phyloP scores from a whole-genome alignment of 768 basidiomycete species.

The Steccherinum ochraceum region DNA sequence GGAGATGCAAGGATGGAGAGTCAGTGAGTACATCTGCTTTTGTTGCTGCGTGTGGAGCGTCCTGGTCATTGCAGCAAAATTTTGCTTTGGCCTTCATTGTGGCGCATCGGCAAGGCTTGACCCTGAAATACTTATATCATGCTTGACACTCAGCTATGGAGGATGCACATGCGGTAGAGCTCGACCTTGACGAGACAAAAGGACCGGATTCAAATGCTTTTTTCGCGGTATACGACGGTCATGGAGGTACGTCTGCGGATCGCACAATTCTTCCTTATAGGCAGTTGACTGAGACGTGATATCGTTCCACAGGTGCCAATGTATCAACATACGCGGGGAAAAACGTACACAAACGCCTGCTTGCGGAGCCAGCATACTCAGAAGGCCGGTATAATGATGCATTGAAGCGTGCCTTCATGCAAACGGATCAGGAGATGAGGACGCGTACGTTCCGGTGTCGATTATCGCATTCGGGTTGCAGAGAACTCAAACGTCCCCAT shows the following conservation, averaged over 20 bases:
- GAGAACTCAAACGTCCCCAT: slow-evolving; percentile 1
- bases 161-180: slow-evolving; percentile 79
- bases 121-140: slow-evolving; percentile 10
- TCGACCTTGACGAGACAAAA: slow-evolving; percentile 55
- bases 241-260: slow-evolving; percentile 82
- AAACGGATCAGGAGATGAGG: slow-evolving; percentile 91
- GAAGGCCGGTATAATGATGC: slow-evolving; percentile 66
- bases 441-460: slow-evolving; percentile 46
- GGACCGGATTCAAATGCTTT: slow-evolving; percentile 57
- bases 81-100: neutral
- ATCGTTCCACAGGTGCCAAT: no score
- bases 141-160: slow-evolving; percentile 75
- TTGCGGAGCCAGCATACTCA: slow-evolving; percentile 66
- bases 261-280: no score
- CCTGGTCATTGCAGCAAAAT: slow-evolving; percentile 2
- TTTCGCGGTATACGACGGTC: slow-evolving; percentile 98
- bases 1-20: slow-evolving; percentile 99
- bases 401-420: slow-evolving; percentile 84
- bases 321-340: slow-evolving; percentile 85
- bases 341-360: slow-evolving; percentile 73
- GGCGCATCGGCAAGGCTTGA: neutral
- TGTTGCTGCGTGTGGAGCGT: neutral
- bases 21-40: slow-evolving; percentile 60
- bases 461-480: no score
- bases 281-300: no score